Evolutionary conservation across 805 yeast species (phyloP), one percentile per base, ranked within the genome.

Genomic region (Maudiozyma bulderi): DNA sequence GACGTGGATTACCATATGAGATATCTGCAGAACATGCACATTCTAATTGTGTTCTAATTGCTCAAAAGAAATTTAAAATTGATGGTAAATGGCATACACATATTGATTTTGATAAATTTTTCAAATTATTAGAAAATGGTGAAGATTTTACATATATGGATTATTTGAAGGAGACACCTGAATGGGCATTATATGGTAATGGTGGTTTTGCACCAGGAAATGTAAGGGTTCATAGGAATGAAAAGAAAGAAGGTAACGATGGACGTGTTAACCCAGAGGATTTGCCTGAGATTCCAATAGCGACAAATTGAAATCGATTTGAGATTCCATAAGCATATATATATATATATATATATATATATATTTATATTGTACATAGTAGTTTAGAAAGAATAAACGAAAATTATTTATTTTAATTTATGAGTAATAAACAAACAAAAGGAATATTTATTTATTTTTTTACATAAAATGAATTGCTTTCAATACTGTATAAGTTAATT

Each of bases 1-100:
- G 72, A 10, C 76, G 95, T 57, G 89, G 89, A 0, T 71, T 84
- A 32, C 74, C 73, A 30, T 89, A 90, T 60, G 95, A 81, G 44
- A 72, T 89, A 50, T 96, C 96, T 9, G 95, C 96, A 0, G 96
- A 90, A 65, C 97, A 89, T 65, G 95, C 96, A 0, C 97, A 89
- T 64, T 84, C 95, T 2, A 90, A 96, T 68, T 90, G 96, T 70
- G 84, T 90, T 15, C 72, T 89, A 55, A 78, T 90, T 57, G 96
- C 95, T 0, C 84, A 83, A 54, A 73, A 72, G 39, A 79, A 81
- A 58, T 89, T 88, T 73, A 73, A 78, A 53, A 80, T 81, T 50
- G 67, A 84, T 60, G 82, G 76, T 34, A 78, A 75, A 55, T 89
- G 97, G 97, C 76, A 79, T 64, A 89, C 97, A 1, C 96, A 89